Evolutionary conservation across 2,329 filamentous ascomycete genomes (phyloP).

Genomic region (Fonsecaea nubica): DNA sequence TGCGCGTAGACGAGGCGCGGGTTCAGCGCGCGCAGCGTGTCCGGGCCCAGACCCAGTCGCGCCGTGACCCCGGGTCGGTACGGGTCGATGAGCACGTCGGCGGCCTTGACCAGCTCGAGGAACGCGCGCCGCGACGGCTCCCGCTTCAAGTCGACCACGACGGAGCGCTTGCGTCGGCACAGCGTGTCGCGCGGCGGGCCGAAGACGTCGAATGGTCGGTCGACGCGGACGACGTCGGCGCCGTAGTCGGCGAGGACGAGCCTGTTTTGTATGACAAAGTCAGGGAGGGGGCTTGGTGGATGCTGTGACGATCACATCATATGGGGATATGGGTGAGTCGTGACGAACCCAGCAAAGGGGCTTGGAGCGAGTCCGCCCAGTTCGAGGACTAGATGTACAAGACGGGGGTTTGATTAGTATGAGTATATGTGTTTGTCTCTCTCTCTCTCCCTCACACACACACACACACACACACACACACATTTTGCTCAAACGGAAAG

Average conservation of each 20-base stretch:
- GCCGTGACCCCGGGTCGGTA: slow-evolving; percentile 71
- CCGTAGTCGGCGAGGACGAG: slow-evolving; percentile 77
- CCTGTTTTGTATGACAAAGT: slow-evolving; percentile 44
- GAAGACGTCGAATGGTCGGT: slow-evolving; percentile 70
- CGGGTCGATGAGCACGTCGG: slow-evolving; percentile 72
- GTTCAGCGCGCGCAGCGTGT: slow-evolving; percentile 66
- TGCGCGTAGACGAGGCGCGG: slow-evolving; percentile 78
- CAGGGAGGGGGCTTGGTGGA: background rate
- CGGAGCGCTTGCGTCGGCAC: slow-evolving; percentile 58
- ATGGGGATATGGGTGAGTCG: slow-evolving; percentile 48
- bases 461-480: too few species aligned
- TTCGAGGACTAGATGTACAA: slow-evolving; percentile 71
- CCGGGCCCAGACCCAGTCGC: slow-evolving; percentile 67
- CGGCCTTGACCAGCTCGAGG: slow-evolving; percentile 64
- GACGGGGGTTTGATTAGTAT: background rate
- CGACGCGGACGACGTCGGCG: slow-evolving; percentile 75
- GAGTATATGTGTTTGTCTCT: background rate
- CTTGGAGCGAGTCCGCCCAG: slow-evolving; percentile 69
- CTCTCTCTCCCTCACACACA: too few species aligned
- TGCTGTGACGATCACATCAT: too few species aligned
- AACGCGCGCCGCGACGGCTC: slow-evolving; percentile 61
- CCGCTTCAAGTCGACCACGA: slow-evolving; percentile 68
- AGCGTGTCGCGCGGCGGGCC: slow-evolving; percentile 57
- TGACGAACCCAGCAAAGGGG: slow-evolving; percentile 30
- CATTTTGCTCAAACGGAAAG: too few species aligned